Evolutionary conservation across 192 early-diverging fungal species (phyloP).

Genomic region (Geranomyces michiganensis): DNA sequence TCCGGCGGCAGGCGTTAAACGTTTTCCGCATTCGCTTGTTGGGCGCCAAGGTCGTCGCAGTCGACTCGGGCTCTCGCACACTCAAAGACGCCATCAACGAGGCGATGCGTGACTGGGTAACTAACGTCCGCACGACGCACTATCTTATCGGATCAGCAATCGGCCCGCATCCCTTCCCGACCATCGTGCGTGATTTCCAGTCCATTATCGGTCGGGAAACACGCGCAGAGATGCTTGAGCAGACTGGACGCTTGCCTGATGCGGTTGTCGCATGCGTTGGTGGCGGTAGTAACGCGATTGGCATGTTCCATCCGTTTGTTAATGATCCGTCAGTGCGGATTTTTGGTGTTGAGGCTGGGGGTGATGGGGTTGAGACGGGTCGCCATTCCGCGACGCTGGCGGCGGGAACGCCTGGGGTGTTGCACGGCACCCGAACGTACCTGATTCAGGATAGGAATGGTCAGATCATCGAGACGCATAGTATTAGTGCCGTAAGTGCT

Average conservation of each 20-base stretch:
- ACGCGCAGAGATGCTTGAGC: constrained; percentile 78
- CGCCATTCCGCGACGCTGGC: constrained; percentile 90
- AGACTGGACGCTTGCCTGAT: constrained; percentile 86
- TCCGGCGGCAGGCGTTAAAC: constrained; percentile 89
- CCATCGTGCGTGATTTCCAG: constrained; percentile 97
- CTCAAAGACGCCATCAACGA: constrained; percentile 99
- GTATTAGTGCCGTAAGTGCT: constrained; percentile 74
- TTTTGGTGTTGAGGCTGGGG: constrained; percentile 94
- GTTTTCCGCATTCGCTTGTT: constrained; percentile 95
- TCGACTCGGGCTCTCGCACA: constrained; percentile 66
- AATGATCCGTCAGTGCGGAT: constrained; percentile 82
- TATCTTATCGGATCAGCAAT: constrained; percentile 97
- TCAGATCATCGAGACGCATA: constrained; percentile 96
- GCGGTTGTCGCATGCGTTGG: constrained; percentile 96
- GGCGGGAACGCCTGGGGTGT: constrained; percentile 84
- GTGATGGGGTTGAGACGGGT: constrained; percentile 84
- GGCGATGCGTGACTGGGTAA: constrained; percentile 98
- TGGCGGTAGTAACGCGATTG: constrained; percentile 96
- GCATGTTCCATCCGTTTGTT: constrained; percentile 95
- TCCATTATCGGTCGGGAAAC: constrained; percentile 94
- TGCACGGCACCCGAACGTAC: constrained; percentile 96
- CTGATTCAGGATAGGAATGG: constrained; percentile 93
- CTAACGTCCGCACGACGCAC: constrained; percentile 91
- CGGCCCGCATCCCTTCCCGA: constrained; percentile 97
- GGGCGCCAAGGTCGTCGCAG: constrained; percentile 90